Evolutionary conservation across 2,329 filamentous ascomycete genomes (phyloP).

Genomic region (Penicillium sp.): DNA sequence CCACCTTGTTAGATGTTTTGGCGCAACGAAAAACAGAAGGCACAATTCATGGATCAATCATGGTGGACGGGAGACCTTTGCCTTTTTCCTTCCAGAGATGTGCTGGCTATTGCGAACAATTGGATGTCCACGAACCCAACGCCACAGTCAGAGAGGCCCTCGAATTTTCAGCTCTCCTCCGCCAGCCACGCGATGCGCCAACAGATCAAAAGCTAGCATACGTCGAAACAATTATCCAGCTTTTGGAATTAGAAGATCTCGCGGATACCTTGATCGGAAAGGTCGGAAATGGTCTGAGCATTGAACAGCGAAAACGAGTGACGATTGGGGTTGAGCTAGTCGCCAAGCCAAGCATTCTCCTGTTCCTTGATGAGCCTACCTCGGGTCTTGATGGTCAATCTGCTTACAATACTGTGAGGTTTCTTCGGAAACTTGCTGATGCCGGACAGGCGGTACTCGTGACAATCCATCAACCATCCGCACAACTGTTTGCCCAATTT

Average conservation of each 20-base stretch:
- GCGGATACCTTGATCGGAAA: constrained; percentile 60
- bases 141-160: constrained; percentile 65
- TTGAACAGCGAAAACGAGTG: constrained; percentile 67
- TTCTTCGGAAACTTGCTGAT: constrained; percentile 62
- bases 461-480: constrained; percentile 68
- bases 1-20: constrained; percentile 70
- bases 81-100: constrained; percentile 63
- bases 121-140: constrained; percentile 65
- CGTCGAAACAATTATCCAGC: constrained; percentile 62
- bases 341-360: constrained; percentile 64
- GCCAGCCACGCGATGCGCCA: constrained; percentile 55
- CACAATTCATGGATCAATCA: constrained; percentile 61
- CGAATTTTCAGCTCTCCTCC: constrained; percentile 64
- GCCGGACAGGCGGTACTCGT: constrained; percentile 67
- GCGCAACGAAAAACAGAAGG: constrained; percentile 68
- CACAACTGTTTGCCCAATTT: constrained; percentile 65
- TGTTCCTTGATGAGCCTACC: constrained; percentile 70
- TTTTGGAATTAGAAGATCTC: constrained; percentile 62
- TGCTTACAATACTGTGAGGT: constrained; percentile 64
- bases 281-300: constrained; percentile 48
- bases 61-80: constrained; percentile 62
- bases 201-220: constrained; percentile 61
- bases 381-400: constrained; percentile 66
- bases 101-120: constrained; percentile 68
- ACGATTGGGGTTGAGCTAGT: constrained; percentile 72